phyloP scores from a whole-genome alignment of 768 basidiomycete genomes.

The Rubroboletus pulcherrimus region DNA sequence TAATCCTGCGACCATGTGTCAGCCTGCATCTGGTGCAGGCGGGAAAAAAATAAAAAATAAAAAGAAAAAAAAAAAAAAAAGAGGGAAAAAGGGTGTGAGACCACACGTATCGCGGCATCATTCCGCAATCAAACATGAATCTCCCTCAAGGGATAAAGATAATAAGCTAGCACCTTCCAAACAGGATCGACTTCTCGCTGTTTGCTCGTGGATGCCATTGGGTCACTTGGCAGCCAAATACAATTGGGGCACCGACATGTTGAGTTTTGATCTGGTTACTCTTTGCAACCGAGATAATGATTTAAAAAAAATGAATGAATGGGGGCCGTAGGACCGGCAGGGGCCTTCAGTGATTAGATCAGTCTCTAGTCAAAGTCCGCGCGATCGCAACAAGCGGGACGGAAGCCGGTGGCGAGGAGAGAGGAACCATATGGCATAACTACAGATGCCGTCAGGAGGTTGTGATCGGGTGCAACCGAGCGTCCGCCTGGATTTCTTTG shows the following conservation, averaged over 20 bases:
- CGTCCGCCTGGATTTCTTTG: constrained; percentile 3
- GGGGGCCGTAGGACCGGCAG: constrained; percentile 20
- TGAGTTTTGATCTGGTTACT: constrained; percentile 12
- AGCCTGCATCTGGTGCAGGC: constrained; percentile 8
- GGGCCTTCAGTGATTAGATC: constrained; percentile 22
- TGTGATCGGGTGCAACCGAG: constrained; percentile 28
- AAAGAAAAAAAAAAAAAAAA: constrained; percentile 2
- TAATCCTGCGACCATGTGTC: constrained; percentile 29
- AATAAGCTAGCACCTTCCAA: constrained; percentile 22
- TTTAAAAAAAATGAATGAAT: constrained; percentile 4
- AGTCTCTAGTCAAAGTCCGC: constrained; percentile 21
- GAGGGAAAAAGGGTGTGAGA: constrained; percentile 19
- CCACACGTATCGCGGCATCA: constrained; percentile 15
- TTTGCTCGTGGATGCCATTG: constrained; percentile 9
- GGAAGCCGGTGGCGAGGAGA: constrained; percentile 26
- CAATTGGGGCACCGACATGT: constrained; percentile 2
- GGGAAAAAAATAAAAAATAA: neutral
- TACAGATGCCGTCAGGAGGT: constrained; percentile 23
- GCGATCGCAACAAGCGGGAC: constrained; percentile 26
- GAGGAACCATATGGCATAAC: constrained; percentile 24
- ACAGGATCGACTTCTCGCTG: constrained; percentile 17
- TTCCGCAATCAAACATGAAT: constrained; percentile 17
- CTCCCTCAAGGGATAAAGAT: constrained; percentile 14
- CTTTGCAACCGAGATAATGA: constrained; percentile 8
- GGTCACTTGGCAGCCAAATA: constrained; percentile 7